phyloP scores from a whole-genome alignment of 192 early-diverging fungal species.

The Coemansia sp. region DNA sequence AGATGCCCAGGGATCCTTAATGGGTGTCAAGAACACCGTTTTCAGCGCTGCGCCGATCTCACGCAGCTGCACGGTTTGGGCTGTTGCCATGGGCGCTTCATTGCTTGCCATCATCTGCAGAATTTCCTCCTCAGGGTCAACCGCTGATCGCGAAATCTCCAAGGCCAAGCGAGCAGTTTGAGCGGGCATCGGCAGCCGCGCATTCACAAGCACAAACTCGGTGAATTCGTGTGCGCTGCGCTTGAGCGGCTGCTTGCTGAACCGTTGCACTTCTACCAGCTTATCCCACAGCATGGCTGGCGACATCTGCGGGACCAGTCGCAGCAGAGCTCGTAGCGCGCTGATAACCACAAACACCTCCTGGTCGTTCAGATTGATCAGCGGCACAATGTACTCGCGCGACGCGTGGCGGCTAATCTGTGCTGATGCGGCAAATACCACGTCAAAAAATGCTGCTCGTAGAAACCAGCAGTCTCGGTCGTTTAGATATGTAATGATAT shows the following conservation, averaged over 20 bases:
- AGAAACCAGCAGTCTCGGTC: conserved; percentile 89
- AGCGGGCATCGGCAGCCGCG: conserved; percentile 26
- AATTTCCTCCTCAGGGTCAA: not conserved
- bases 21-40: conserved; percentile 46
- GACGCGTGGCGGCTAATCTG: conserved; percentile 83
- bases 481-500: conserved; percentile 97
- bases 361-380: conserved; percentile 86
- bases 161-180: conserved; percentile 26
- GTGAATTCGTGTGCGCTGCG: conserved; percentile 26
- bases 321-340: conserved; percentile 77
- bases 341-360: conserved; percentile 93
- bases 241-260: conserved; percentile 18
- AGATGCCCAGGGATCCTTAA: conserved; percentile 21
- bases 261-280: conserved; percentile 38
- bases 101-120: not conserved
- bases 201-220: conserved; percentile 24
- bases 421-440: conserved; percentile 83
- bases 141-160: conserved; percentile 15
- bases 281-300: conserved; percentile 48
- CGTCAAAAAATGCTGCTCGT: conserved; percentile 92
- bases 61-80: conserved; percentile 25
- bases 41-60: conserved; percentile 40
- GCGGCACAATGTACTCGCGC: conserved; percentile 90
- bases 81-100: not conserved
- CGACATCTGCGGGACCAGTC: conserved; percentile 58